These are phyloP conservation scores for Lolium perenne DNA, from an alignment of 176 grass and related monocot genomes.

Conservation along the genomic window DNA sequence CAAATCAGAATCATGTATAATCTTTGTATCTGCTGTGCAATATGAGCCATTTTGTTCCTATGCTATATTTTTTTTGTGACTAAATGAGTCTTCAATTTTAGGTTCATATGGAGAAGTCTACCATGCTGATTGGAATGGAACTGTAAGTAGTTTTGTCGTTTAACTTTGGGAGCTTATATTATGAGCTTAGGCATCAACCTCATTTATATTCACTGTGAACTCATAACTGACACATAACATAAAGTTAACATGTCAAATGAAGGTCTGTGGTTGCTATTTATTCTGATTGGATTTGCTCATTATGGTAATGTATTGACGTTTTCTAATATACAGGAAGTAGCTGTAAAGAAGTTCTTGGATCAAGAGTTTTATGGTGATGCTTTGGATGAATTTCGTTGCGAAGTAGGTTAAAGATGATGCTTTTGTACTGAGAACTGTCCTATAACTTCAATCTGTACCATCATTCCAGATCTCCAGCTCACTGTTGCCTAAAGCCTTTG, in stretches of 20 bases:
- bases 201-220: constrained; percentile 18
- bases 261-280: constrained; percentile 11
- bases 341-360: constrained; percentile 97
- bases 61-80: constrained; percentile 14
- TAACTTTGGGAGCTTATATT: constrained; percentile 5
- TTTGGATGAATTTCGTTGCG: constrained; percentile 91
- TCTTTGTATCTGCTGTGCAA: constrained; percentile 20
- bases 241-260: neutral
- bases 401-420: constrained; percentile 57
- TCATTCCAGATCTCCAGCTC: neutral
- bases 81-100: constrained; percentile 46
- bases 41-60: constrained; percentile 8
- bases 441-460: constrained; percentile 22
- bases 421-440: constrained; percentile 1
- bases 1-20: constrained; percentile 21
- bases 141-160: constrained; percentile 58
- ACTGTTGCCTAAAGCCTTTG: constrained; percentile 7
- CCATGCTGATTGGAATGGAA: constrained; percentile 95
- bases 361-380: constrained; percentile 98
- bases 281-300: constrained; percentile 15
- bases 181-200: neutral
- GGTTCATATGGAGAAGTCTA: constrained; percentile 98
- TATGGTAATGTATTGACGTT: neutral
- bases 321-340: constrained; percentile 86
- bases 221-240: constrained; percentile 17